Percentiles rank a stretch among this genome's conserved stretches.
These are phyloP conservation scores for Coemansia sp. DNA, from an alignment of 192 early-diverging fungal species.

Conservation along the genomic window DNA sequence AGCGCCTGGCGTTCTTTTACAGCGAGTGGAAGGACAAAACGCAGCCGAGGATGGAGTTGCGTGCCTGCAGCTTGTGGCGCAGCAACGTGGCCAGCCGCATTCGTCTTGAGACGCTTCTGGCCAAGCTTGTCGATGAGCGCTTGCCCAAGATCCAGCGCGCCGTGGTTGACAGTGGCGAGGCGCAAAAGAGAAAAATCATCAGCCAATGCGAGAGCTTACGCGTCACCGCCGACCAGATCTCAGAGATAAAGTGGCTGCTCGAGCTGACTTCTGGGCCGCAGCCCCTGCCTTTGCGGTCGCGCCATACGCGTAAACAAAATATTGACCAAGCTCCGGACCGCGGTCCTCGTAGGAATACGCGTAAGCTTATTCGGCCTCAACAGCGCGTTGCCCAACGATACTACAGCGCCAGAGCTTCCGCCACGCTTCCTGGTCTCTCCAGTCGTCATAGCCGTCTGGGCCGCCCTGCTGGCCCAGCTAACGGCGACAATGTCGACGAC, in stretches of 20 bases:
- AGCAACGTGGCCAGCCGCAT: background rate
- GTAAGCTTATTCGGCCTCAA: background rate
- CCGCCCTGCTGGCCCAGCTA: background rate
- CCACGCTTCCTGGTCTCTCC: background rate
- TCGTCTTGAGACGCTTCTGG: conserved; percentile 4
- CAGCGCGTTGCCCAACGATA: background rate
- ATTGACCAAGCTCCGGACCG: background rate
- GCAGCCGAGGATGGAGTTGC: conserved; percentile 14
- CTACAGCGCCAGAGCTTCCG: background rate
- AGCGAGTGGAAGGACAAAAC: conserved; percentile 20
- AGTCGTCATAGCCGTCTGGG: background rate
- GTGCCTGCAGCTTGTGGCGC: conserved; percentile 18
- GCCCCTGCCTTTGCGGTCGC: conserved; percentile 6
- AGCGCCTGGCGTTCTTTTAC: conserved; percentile 15
- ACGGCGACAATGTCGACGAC: background rate
- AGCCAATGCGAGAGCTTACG: conserved; percentile 21
- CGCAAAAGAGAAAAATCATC: background rate
- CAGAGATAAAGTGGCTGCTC: conserved; percentile 25
- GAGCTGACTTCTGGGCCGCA: conserved; percentile 18
- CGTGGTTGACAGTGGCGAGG: conserved; percentile 28
- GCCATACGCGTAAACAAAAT: background rate
- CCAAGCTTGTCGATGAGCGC: conserved; percentile 13
- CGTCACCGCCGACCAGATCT: conserved; percentile 22
- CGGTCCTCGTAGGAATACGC: background rate
- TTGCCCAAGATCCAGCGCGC: conserved; percentile 19